phyloP scores from a whole-genome alignment of 2,329 filamentous ascomycete genomes.

The Pseudopithomyces maydicus region DNA sequence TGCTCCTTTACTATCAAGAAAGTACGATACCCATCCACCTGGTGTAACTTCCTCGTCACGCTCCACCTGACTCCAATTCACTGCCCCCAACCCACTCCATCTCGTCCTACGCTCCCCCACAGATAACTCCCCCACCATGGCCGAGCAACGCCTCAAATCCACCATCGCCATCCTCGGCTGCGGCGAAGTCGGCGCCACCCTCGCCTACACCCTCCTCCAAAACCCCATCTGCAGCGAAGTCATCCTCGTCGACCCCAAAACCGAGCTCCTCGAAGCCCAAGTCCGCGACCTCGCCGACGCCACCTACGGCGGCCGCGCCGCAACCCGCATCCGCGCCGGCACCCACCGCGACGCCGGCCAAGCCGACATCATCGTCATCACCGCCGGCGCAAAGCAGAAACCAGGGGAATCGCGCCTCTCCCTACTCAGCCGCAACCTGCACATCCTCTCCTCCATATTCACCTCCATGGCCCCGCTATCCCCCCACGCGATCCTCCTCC shows the following conservation, averaged over 20 bases:
- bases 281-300: constrained; percentile 60
- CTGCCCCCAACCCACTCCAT: not conserved
- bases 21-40: not conserved
- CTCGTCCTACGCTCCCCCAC: not conserved
- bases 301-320: constrained; percentile 51
- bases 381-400: constrained; percentile 59
- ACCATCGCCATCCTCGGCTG: constrained; percentile 58
- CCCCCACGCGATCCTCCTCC: constrained; percentile 54
- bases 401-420: constrained; percentile 53
- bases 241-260: constrained; percentile 59
- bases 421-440: constrained; percentile 55
- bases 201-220: constrained; percentile 58
- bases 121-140: constrained; percentile 14
- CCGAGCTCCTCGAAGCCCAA: constrained; percentile 53
- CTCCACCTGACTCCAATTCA: not conserved
- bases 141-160: constrained; percentile 37
- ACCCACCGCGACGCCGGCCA: constrained; percentile 56
- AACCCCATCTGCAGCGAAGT: constrained; percentile 57
- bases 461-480: constrained; percentile 56
- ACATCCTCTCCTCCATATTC: constrained; percentile 55
- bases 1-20: not conserved
- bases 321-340: constrained; percentile 52
- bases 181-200: constrained; percentile 57
- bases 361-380: constrained; percentile 61
- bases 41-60: not conserved